Percentiles rank a stretch among this genome's conserved stretches.
These are phyloP conservation scores for Panus rudis DNA, from an alignment of 768 basidiomycete genomes.

Conservation along the genomic window DNA sequence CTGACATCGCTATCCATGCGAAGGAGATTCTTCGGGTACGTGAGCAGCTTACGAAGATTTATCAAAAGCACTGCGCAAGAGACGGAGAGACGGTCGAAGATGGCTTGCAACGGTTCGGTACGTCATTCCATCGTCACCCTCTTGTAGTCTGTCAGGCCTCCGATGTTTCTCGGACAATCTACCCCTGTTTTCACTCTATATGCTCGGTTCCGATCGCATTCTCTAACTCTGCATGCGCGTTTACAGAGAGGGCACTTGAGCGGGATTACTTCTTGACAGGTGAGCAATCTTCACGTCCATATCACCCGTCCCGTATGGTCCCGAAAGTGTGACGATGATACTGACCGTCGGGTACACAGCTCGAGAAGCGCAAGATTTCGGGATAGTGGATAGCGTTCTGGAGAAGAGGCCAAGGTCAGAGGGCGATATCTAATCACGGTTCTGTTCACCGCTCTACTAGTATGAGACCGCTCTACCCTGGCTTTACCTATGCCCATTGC, in stretches of 20 bases:
- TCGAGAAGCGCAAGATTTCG: slow-evolving; percentile 83
- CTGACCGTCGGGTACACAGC: slow-evolving; percentile 36
- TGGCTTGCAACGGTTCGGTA: slow-evolving; percentile 76
- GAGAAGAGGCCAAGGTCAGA: slow-evolving; percentile 65
- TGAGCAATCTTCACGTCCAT: slow-evolving; percentile 20
- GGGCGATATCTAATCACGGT: slow-evolving; percentile 10
- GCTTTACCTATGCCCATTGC: too few species aligned
- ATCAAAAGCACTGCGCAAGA: slow-evolving; percentile 77
- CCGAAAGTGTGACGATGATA: slow-evolving; percentile 11
- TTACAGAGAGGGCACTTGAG: slow-evolving; percentile 78
- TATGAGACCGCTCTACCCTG: too few species aligned
- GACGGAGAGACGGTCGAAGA: slow-evolving; percentile 55
- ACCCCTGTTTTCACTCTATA: slow-evolving; percentile 6
- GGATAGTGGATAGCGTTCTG: slow-evolving; percentile 88
- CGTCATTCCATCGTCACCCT: too few species aligned
- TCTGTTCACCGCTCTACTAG: too few species aligned
- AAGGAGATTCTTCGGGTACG: slow-evolving; percentile 91
- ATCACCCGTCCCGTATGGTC: neutral
- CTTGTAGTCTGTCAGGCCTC: too few species aligned
- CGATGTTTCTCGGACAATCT: neutral
- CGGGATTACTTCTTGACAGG: slow-evolving; percentile 96
- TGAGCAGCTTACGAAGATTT: slow-evolving; percentile 77
- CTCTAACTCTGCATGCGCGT: slow-evolving; percentile 7
- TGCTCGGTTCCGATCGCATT: neutral
- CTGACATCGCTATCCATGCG: slow-evolving; percentile 96